Conservation (phyloP, 768 basidiomycete species). For the Kwoniella dendrophila region DNA sequence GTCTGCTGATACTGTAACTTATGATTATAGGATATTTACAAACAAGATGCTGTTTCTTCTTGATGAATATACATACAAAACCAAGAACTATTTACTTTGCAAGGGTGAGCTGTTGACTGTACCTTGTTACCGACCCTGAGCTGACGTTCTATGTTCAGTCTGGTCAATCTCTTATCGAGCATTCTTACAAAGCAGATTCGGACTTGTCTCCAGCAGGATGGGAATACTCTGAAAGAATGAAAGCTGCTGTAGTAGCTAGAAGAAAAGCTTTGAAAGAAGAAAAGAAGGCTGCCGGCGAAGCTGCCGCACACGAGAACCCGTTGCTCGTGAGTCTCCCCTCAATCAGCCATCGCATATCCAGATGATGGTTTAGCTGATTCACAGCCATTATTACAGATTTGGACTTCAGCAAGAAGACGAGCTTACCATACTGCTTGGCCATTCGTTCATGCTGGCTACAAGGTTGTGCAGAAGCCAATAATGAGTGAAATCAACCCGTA, state of each 20-base stretch:
- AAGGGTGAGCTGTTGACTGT: slow-evolving; percentile 63
- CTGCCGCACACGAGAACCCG: slow-evolving; percentile 58
- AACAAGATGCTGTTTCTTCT: slow-evolving; percentile 95
- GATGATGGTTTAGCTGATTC: neutral
- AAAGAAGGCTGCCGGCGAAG: slow-evolving; percentile 60
- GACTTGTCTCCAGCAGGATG: slow-evolving; percentile 92
- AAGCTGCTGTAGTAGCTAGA: slow-evolving; percentile 84
- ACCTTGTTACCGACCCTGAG: neutral
- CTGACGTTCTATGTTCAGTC: slow-evolving; percentile 62
- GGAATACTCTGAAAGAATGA: slow-evolving; percentile 89
- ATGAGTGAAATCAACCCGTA: slow-evolving; percentile 99
- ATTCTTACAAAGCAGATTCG: slow-evolving; percentile 97
- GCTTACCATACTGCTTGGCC: slow-evolving; percentile 97
- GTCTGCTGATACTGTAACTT: neutral
- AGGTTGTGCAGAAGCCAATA: slow-evolving; percentile 88
- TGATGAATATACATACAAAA: slow-evolving; percentile 98
- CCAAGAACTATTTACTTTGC: slow-evolving; percentile 96
- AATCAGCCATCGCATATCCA: neutral
- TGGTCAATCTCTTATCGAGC: slow-evolving; percentile 97
- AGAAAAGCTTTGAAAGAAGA: slow-evolving; percentile 75
- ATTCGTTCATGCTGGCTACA: slow-evolving; percentile 66
- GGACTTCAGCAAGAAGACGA: slow-evolving; percentile 91
- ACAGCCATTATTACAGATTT: slow-evolving; percentile 65
- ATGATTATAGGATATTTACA: slow-evolving; percentile 57
- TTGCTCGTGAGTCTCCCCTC: slow-evolving; percentile 46